Evolutionary conservation across 2,329 filamentous ascomycete genomes (phyloP), one percentile per base, ranked within the genome.

Genomic region (Fusarium albidum): DNA sequence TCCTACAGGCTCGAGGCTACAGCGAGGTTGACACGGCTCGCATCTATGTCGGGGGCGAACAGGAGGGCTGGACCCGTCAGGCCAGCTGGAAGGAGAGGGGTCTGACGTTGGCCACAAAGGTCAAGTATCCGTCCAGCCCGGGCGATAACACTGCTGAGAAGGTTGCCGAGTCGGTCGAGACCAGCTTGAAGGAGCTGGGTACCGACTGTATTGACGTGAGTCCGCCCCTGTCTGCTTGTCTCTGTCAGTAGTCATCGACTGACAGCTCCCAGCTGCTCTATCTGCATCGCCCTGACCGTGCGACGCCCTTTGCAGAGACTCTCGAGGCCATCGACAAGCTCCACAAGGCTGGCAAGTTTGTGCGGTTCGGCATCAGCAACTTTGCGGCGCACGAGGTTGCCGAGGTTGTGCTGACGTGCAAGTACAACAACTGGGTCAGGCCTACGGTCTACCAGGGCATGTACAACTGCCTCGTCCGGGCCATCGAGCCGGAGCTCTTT

Each of bases 331-430:
- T 92, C 53, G 84, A 96, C 71, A 86, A 92, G 73, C 76, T 96
- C 44, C 91, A 96, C 79, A 91, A 92, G 73, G 84, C 89, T 50
- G 91, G 92, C 55, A 95, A 94, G 71, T 96, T 97, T 68, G 85
- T 91, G 15, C 82, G 84, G 44, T 77, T 96, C 11, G 92, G 91
- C 3, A 75, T 97, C 52, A 90, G 85, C 65, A 96, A 96, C 75
- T 96, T 87, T 71, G 90, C 92, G 1, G 88, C 92, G 0, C 95
- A 89, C 69, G 92, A 96, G 71, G 90, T 96, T 9, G 92, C 92
- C 0, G 92, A 96, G 75, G 84, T 96, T 9, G 88, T 89, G 51
- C 83, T 91, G 72, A 88, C 86, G 32, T 94, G 90, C 79, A 88
- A 88, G 65, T 85, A 89, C 74, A 87, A 90, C 67, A 84, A 84